Base-by-base conservation (phyloP, 139 green algal species). In the Chlorella vulgaris region DNA sequence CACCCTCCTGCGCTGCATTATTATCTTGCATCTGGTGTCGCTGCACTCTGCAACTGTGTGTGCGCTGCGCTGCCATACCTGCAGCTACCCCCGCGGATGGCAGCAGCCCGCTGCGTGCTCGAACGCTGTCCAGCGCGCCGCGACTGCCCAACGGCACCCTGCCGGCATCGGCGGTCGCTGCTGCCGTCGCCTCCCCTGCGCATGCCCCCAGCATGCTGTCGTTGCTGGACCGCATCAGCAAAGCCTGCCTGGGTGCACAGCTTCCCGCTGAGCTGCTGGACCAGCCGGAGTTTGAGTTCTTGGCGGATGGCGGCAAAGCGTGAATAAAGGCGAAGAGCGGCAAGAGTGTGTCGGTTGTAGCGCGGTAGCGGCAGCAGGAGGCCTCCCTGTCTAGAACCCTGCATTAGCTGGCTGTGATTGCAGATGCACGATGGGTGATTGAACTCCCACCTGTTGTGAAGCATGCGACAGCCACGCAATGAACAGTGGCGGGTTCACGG, bases 211-310 rank as follows among this genome's bases (percentile, higher is more conserved):
- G 5, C 43, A n/a, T 40, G 43, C 40, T 69, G 38, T 43, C 40
- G 2, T 74, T 91, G 39, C 68, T 91, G n/a, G 84, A 91, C 65
- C 69, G 40, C 47, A 91, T 91, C 28, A 76, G 84, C 55, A 61
- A 71, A 22, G 68, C 69, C 43, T 91, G 87, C 80, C 69, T 86
- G 24, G 55, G 50, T 26, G 76, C 81, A 3, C 77, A 80, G 75
- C 69, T 91, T 65, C 87, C 87, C 10, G 43, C 68, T 4, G 69
- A 78, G 43, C 76, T 91, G 47, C 36, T 58, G 7, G 74, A 74
- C 1, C 50, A 62, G 8, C 47, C 78, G 22, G 76, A 89, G 51
- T 90, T 90, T 74, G 81, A 60, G 5, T 90, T 90, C 43, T 39
- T 84, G 51, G 33, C 69, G 47, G 47, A 58, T 24, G 47, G 15